These are phyloP conservation scores for Soucietia sequanensis DNA, from an alignment of 805 yeast genomes.

Conservation along the genomic window DNA sequence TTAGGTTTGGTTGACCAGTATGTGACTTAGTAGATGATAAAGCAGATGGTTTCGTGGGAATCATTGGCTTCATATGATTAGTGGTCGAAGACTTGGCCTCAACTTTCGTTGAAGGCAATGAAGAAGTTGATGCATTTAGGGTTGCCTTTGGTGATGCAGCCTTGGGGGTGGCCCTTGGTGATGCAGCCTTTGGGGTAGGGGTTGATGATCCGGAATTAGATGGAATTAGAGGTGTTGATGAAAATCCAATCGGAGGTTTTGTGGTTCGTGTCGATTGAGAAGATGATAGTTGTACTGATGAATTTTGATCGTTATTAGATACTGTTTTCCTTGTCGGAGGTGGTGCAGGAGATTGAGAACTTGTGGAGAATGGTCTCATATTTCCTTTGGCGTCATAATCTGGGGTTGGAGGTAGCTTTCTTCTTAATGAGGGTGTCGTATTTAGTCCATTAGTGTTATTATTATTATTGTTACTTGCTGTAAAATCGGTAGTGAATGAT, in stretches of 20 bases:
- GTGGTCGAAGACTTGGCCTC: no score
- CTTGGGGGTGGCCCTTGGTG: constrained; percentile 6
- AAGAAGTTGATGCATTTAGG: constrained; percentile 6
- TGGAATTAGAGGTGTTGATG: constrained; percentile 40
- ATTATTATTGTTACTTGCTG: constrained; percentile 19
- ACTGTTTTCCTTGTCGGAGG: no score
- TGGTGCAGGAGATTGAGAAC: constrained; percentile 7
- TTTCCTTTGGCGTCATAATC: background rate
- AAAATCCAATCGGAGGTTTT: constrained; percentile 31
- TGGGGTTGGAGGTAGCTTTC: constrained; percentile 8
- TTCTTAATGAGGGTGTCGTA: constrained; percentile 22
- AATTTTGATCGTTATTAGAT: no score
- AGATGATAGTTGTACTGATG: no score
- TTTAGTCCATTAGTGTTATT: constrained; percentile 2
- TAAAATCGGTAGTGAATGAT: constrained; percentile 3
- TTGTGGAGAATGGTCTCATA: background rate
- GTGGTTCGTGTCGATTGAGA: background rate
- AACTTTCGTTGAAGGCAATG: constrained; percentile 4
- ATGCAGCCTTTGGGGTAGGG: constrained; percentile 20
- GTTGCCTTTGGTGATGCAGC: no score
- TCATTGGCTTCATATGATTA: no score
- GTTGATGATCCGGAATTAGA: constrained; percentile 27
- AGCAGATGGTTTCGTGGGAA: constrained; percentile 35
- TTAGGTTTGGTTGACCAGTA: background rate
- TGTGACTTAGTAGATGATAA: constrained; percentile 20